A percentile compares a stretch with the other conserved stretches of the same genome.
Conservation (phyloP, 345 rosid genomes). For the Noccaea bulbosa region DNA sequence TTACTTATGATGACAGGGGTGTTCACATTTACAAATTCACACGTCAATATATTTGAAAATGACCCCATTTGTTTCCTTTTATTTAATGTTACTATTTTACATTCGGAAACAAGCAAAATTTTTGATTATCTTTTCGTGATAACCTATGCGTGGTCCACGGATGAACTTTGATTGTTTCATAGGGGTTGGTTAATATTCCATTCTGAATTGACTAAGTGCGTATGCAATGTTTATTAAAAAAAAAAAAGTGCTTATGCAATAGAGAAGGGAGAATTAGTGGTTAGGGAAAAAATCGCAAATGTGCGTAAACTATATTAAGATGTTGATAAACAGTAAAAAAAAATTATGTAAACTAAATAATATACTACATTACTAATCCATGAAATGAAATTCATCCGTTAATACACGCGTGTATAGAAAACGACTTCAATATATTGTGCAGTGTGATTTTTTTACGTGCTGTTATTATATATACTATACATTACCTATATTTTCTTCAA, state of each 20-base stretch:
- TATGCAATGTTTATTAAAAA: too few relatives aligned
- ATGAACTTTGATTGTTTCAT: slow-evolving; percentile 26
- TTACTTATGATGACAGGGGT: slow-evolving; percentile 35
- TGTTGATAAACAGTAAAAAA: not conserved
- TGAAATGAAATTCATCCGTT: too few relatives aligned
- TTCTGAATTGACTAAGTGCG: not conserved
- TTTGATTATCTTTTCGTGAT: slow-evolving; percentile 33
- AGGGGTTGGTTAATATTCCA: slow-evolving; percentile 26
- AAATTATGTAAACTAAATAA: not conserved
- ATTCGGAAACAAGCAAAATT: slow-evolving; percentile 13
- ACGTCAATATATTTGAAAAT: slow-evolving; percentile 22
- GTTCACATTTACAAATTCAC: not conserved
- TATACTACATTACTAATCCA: not conserved
- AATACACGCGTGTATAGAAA: too few relatives aligned
- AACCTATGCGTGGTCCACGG: slow-evolving; percentile 36
- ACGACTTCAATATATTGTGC: too few relatives aligned
- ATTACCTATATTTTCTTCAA: not conserved
- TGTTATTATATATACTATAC: not conserved
- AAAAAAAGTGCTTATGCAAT: not conserved
- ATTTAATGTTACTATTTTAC: slow-evolving; percentile 21
- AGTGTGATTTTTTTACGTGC: not conserved
- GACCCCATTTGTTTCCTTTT: not conserved
- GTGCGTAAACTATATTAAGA: not conserved
- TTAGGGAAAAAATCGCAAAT: not conserved
- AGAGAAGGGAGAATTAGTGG: not conserved